Conservation (phyloP, 2,329 filamentous ascomycete genomes). For the Sporothrix luriei region DNA sequence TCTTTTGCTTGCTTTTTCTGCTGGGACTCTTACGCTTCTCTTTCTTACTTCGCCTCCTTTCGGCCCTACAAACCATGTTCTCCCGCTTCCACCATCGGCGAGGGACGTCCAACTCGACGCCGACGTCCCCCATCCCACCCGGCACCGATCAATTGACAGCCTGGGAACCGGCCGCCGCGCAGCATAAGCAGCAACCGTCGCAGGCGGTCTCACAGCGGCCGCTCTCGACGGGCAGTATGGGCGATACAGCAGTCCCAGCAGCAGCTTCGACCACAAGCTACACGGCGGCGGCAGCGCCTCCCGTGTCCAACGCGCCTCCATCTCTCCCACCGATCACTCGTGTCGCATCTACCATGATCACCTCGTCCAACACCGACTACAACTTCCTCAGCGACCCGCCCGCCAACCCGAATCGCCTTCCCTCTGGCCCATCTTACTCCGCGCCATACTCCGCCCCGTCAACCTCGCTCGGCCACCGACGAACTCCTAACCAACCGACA, state of each 20-base stretch:
- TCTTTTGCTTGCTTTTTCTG: not conserved
- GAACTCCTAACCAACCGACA: conserved; percentile 13
- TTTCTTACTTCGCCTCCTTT: not conserved
- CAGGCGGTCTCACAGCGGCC: conserved; percentile 25
- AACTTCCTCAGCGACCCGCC: conserved; percentile 44
- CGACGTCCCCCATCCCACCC: conserved; percentile 53
- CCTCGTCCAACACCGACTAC: conserved; percentile 43
- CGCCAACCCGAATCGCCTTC: conserved; percentile 1
- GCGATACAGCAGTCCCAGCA: not conserved
- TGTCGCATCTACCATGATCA: conserved; percentile 50
- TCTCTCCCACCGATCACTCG: conserved; percentile 56
- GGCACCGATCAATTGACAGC: conserved; percentile 47
- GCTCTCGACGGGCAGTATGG: conserved; percentile 30
- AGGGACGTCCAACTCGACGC: conserved; percentile 58
- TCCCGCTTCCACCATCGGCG: conserved; percentile 63
- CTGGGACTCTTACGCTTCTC: not conserved
- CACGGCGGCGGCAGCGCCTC: no score
- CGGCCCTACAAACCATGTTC: conserved; percentile 35
- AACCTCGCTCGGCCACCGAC: conserved; percentile 28
- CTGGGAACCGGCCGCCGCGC: conserved; percentile 47
- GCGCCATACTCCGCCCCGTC: conserved; percentile 35
- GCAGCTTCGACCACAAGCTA: no score
- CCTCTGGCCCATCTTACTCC: conserved; percentile 33
- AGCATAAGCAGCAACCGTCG: conserved; percentile 44
- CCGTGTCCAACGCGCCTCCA: conserved; percentile 49